These are phyloP conservation scores for Zea mays DNA, from an alignment of 176 grass and related monocot species.

Conservation along the genomic window DNA sequence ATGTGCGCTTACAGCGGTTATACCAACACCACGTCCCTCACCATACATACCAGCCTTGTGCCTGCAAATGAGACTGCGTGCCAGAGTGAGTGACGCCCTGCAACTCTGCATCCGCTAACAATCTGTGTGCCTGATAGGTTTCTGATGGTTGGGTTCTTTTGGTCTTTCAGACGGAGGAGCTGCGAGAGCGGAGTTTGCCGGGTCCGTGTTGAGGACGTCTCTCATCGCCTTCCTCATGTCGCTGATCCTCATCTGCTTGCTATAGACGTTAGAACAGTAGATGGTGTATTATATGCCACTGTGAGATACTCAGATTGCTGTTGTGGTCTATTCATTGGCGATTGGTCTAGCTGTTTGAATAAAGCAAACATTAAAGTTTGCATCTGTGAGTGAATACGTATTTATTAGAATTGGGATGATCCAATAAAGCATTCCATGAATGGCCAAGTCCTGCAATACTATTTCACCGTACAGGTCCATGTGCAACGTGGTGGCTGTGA, in stretches of 20 bases:
- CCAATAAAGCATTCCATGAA: not conserved
- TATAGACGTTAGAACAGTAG: not conserved
- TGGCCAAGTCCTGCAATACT: not conserved
- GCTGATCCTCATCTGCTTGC: constrained; percentile 46
- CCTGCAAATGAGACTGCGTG: constrained; percentile 34
- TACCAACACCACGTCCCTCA: constrained; percentile 33
- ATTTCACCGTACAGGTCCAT: not conserved
- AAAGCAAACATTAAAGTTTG: constrained; percentile 25
- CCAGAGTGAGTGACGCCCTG: constrained; percentile 48
- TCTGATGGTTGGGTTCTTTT: constrained; percentile 15
- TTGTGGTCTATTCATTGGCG: not conserved
- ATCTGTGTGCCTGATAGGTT: not conserved
- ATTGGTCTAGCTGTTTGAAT: constrained; percentile 33
- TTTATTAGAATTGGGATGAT: not conserved
- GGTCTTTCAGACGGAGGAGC: constrained; percentile 49
- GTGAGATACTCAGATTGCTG: constrained; percentile 8
- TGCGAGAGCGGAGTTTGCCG: not conserved
- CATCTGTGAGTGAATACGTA: not conserved
- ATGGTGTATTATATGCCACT: not conserved
- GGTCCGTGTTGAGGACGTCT: constrained; percentile 44
- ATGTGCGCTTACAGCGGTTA: constrained; percentile 63
- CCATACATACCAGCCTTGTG: constrained; percentile 27
- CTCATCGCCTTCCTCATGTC: constrained; percentile 44
- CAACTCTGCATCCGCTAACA: not conserved
- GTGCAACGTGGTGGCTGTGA: not conserved